Base-by-base conservation (phyloP, 306 rosid genomes). In the Ochetophila trinervis region DNA sequence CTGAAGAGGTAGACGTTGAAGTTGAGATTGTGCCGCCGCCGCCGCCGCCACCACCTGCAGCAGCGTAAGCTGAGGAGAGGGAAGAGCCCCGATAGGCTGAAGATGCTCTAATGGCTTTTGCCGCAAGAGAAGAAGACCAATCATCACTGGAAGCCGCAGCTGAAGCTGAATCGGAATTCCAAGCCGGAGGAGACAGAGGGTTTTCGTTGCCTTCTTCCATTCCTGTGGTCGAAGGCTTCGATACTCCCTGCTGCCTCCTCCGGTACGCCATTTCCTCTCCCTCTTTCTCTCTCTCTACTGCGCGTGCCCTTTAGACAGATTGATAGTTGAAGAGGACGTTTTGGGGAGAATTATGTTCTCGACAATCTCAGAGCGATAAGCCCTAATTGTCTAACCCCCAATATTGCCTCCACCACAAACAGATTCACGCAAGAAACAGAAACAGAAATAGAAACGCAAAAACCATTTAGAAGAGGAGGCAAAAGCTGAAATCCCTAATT, bases 31-130 rank as follows among this genome's bases (percentile, higher is more conserved):
- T 8, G 30, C 63, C 23, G 1, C 8, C 27, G 7, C 24, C 22
- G 15, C 68, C 45, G 8, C 34, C 55, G 8, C 65, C 65, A 59
- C 47, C 64, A n/a, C 80, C 67, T 19, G 75, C 86, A 57, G 86
- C 77, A 56, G 76, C 86, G 35, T 93, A 93, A 23, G 88, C 88
- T n/a, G 98, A 93, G 51, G 98, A 93, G 21, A 89, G 87, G 5
- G 98, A 89, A 52, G 96, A 87, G 67, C 86, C 97, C 9, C 94
- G 87, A 30, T 89, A 80, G 0, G 98, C 91, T 30, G 98, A 93
- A 37, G 98, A 93, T 18, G 96, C 96, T 76, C 88, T 80, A 1
- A 93, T 89, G 27, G 97, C 98, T 76, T 87, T 93, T 3, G 98
- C 98, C 8, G 98, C 98, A 5, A 93, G 95, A 18, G 97, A 85